A percentile compares a stretch with the other conserved stretches of the same genome.
phyloP scores from a whole-genome alignment of 2,329 filamentous ascomycete genomes.

The Cercospora berteroae region DNA sequence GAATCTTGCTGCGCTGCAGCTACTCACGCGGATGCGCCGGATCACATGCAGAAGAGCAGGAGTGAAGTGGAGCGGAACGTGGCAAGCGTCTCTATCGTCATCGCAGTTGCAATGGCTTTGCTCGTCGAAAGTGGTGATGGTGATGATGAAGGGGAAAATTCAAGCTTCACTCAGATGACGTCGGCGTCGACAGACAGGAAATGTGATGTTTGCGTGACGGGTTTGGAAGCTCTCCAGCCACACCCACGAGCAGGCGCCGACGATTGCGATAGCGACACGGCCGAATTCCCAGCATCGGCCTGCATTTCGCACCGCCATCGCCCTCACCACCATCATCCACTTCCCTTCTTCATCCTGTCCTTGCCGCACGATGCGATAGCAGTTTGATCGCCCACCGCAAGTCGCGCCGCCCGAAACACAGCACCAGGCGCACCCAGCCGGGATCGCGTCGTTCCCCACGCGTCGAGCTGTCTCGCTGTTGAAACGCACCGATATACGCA shows the following conservation, averaged over 20 bases:
- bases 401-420: background rate
- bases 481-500: background rate
- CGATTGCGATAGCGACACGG: background rate
- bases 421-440: background rate
- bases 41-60: background rate
- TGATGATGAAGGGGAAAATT: background rate
- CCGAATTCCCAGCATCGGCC: background rate
- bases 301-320: background rate
- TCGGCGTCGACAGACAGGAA: background rate
- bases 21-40: background rate
- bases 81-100: background rate
- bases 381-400: background rate
- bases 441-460: slow-evolving; percentile 5
- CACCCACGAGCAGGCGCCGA: background rate
- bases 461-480: slow-evolving; percentile 1
- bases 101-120: background rate
- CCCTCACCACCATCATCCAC: background rate
- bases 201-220: background rate
- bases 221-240: background rate
- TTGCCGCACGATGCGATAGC: background rate
- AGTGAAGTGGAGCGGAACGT: background rate
- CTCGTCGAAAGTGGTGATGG: background rate
- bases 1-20: background rate
- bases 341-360: background rate
- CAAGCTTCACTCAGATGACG: background rate